phyloP scores from a whole-genome alignment of 257 asterid species.

The Nicotiana undulata region DNA sequence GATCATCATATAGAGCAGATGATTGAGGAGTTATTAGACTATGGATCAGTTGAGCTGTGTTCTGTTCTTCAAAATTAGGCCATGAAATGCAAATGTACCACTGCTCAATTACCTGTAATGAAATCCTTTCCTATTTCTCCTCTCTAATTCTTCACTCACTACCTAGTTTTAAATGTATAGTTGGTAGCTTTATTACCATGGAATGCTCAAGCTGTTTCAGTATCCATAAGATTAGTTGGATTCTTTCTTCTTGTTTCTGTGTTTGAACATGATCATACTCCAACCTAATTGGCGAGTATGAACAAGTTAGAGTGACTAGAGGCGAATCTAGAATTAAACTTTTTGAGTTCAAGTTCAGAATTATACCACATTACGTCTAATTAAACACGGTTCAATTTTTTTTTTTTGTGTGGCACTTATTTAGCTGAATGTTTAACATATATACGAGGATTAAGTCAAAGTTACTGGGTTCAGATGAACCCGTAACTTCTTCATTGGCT shows the following conservation, averaged over 20 bases:
- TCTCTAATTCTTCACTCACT: neutral
- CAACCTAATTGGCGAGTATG: neutral
- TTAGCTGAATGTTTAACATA: too few relatives aligned
- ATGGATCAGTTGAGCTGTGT: slow-evolving; percentile 50
- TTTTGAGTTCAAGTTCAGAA: neutral
- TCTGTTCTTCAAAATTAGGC: slow-evolving; percentile 25
- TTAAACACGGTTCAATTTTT: too few relatives aligned
- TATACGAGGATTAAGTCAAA: too few relatives aligned
- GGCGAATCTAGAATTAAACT: neutral
- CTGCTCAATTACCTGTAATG: neutral
- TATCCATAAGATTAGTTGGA: neutral
- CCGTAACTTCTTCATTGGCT: too few relatives aligned
- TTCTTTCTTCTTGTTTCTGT: neutral
- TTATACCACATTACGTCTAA: neutral
- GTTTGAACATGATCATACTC: neutral
- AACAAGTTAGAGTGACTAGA: neutral
- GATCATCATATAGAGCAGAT: slow-evolving; percentile 68
- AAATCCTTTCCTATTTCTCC: neutral
- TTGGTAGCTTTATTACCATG: neutral
- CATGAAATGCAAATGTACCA: neutral
- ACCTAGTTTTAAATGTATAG: neutral
- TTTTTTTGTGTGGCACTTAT: too few relatives aligned
- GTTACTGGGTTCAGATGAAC: too few relatives aligned
- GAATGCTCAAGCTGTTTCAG: neutral
- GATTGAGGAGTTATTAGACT: slow-evolving; percentile 61